Evolutionary conservation across 129 eudicot genomes (phyloP).

Genomic region (Helianthus annuus): DNA sequence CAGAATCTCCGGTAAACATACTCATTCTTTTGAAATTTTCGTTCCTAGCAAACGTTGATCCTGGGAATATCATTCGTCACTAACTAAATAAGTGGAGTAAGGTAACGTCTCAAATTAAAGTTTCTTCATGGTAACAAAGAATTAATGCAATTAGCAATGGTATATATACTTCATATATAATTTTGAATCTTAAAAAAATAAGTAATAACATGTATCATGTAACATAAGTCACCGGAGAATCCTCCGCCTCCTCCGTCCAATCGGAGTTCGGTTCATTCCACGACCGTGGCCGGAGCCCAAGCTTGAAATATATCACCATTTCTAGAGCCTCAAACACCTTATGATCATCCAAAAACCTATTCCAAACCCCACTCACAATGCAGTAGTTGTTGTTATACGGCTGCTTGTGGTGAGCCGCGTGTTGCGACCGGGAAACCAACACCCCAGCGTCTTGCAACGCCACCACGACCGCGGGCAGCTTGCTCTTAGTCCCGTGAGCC

Average conservation of each 20-base stretch:
- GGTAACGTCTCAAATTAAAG: no score
- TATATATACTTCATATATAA: no score
- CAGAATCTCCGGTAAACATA: no score
- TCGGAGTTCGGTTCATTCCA: slow-evolving; percentile 78
- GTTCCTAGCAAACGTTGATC: no score
- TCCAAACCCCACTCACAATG: slow-evolving; percentile 92
- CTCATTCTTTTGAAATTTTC: no score
- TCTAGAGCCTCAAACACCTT: slow-evolving; percentile 79
- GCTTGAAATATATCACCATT: slow-evolving; percentile 66
- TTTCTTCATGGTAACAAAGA: no score
- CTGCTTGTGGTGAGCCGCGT: slow-evolving; percentile 72
- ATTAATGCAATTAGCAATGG: no score
- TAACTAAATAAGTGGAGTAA: no score
- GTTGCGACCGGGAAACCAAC: slow-evolving; percentile 56
- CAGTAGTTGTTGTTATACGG: slow-evolving; percentile 81
- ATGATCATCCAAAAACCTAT: slow-evolving; percentile 56
- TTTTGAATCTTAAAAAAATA: no score
- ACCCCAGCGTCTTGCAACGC: slow-evolving; percentile 50
- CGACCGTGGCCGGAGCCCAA: slow-evolving; percentile 77
- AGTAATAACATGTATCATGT: slow-evolving; percentile 7
- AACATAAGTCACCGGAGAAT: not conserved
- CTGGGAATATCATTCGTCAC: no score
- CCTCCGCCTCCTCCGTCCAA: slow-evolving; percentile 55
- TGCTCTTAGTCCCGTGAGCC: slow-evolving; percentile 88
- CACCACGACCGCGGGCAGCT: slow-evolving; percentile 65